phyloP scores from a whole-genome alignment of 495 filamentous ascomycete genomes.

The Tricharina praecox region DNA sequence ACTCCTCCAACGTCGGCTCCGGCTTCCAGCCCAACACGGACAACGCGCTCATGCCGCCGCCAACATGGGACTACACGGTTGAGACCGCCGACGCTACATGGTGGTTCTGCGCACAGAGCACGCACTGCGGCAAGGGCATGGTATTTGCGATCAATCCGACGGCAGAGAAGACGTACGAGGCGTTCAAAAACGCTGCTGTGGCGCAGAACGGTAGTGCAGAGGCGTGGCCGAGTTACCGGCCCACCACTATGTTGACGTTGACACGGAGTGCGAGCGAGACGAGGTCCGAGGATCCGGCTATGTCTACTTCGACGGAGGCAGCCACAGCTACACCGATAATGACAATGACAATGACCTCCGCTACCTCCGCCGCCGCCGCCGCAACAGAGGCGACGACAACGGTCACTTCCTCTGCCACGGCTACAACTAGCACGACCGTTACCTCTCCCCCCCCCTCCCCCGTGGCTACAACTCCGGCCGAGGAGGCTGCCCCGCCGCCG shows the following conservation, averaged over 20 bases:
- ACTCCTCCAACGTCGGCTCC: constrained; percentile 43
- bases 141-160: constrained; percentile 59
- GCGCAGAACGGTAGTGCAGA: neutral
- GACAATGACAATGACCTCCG: neutral
- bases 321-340: neutral
- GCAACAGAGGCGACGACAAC: neutral
- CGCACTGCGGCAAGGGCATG: constrained; percentile 45
- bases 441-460: neutral
- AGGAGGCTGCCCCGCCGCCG: neutral
- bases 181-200: neutral
- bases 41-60: constrained; percentile 32
- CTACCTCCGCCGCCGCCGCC: neutral
- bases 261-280: neutral
- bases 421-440: neutral
- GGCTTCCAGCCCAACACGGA: constrained; percentile 51
- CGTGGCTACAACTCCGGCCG: neutral
- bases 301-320: neutral
- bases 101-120: constrained; percentile 52
- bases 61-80: constrained; percentile 18
- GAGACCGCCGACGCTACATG: constrained; percentile 16
- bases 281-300: neutral
- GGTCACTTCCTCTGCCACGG: neutral
- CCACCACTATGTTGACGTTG: neutral
- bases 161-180: constrained; percentile 39
- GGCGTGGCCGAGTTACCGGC: neutral